Evolutionary conservation across 148 eudicot species (phyloP).

Genomic region (Camellia lanceoleosa): DNA sequence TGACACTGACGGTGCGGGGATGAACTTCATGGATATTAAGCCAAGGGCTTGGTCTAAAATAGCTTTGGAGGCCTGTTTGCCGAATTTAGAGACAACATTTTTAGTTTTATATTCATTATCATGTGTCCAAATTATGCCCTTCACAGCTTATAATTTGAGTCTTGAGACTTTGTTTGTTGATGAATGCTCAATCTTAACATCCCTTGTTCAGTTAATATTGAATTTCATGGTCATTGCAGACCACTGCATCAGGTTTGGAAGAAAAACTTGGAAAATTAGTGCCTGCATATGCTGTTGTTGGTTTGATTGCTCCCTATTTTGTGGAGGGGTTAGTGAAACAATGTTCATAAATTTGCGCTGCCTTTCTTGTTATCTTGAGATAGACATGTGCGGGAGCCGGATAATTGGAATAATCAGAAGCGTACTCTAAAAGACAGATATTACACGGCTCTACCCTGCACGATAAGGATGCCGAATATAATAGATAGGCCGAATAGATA

Average conservation of each 20-base stretch:
- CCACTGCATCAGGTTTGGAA: constrained; percentile 81
- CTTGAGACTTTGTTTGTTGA: neutral
- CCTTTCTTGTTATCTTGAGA: no score
- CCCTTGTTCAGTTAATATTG: neutral
- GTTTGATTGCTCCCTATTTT: constrained; percentile 61
- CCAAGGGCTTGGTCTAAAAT: constrained; percentile 68
- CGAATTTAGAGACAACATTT: neutral
- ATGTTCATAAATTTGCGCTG: neutral
- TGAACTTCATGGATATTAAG: constrained; percentile 89
- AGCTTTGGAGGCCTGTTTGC: constrained; percentile 61
- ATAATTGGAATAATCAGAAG: no score
- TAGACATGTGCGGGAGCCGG: no score
- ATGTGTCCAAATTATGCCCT: neutral
- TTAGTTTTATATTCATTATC: constrained; percentile 1
- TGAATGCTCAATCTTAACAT: constrained; percentile 4
- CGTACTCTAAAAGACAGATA: no score
- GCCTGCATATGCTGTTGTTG: constrained; percentile 91
- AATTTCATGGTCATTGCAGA: constrained; percentile 39
- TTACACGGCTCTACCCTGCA: no score
- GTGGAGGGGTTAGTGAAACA: constrained; percentile 60
- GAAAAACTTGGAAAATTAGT: constrained; percentile 75
- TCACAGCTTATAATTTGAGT: neutral
- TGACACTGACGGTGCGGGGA: constrained; percentile 95
- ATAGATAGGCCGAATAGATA: no score
- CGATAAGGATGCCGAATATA: no score